Base-by-base conservation (phyloP, 805 yeast species). In the Candida pseudofarinosa region DNA sequence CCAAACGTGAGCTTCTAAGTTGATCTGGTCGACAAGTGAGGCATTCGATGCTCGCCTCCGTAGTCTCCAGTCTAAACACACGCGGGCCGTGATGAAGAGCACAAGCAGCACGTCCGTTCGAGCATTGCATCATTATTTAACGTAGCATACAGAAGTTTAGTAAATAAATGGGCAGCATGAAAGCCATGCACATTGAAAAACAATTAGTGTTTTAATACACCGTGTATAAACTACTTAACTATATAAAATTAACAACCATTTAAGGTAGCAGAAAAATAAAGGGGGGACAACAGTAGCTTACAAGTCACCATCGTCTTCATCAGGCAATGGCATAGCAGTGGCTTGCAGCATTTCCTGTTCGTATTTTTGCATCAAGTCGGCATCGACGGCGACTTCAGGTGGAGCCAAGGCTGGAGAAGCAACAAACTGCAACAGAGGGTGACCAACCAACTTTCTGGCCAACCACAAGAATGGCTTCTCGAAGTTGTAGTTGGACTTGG, bases 391-490 rank as follows among this genome's bases (percentile, higher is more conserved):
- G 59, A 91, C 98, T 81, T 93, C 99, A 65, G 99, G 98, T 61
- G 99, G 99, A 65, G 97, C 97, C 73, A 93, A 83, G 55, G 99
- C 99, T 58, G 99, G 99, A 51, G 98, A 87, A 60, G 95, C 98
- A 60, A 95, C 99, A 64, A 93, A 93, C 77, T 93, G 99, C 64
- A 93, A 83, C 73, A 86, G 89, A 51, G 97, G 91, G 82, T 91
- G 88, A 74, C 98, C 99, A 56, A 88, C 96, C 62, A 93, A 82
- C 77, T 93, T 93, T 83, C 99, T 88, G 42, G 99, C 99, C 64
- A 93, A 87, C 99, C 99, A 93, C 73, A 93, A 83, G 86, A 93
- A 93, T 54, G 99, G 99, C 80, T 95, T 93, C 79, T 93, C 99
- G 63, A 93, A 93, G 81, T 93, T 95, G 80, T 93, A 93, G 81